A percentile compares a stretch with the other conserved stretches of the same genome.
These are phyloP conservation scores for Leccinum fallax DNA, from an alignment of 1,284 basidiomycete genomes.

Conservation along the genomic window DNA sequence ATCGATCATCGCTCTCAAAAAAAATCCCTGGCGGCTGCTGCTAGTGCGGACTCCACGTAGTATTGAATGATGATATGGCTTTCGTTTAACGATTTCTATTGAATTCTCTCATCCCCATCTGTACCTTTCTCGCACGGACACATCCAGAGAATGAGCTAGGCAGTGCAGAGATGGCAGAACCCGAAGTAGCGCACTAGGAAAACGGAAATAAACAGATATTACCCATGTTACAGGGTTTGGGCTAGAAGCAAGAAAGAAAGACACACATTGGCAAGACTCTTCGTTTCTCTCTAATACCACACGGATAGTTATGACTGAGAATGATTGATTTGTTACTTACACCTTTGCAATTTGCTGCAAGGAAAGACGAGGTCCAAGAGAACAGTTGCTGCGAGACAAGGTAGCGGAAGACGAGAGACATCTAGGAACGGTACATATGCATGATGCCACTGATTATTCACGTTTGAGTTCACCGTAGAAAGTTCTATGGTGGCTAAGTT, in stretches of 20 bases:
- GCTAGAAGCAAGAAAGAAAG: background rate
- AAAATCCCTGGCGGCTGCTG: background rate
- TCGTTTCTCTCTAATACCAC: background rate
- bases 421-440: background rate
- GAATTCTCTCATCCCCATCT: background rate
- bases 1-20: background rate
- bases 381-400: no score
- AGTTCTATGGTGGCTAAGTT: background rate
- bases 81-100: no score
- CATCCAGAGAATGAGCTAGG: background rate
- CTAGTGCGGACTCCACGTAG: background rate
- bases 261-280: background rate
- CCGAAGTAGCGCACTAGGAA: background rate
- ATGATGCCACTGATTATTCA: background rate
- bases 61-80: background rate
- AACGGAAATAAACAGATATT: no score
- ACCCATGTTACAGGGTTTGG: no score
- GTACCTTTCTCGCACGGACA: background rate
- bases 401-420: no score
- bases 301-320: background rate
- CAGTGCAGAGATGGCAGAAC: background rate
- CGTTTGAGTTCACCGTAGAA: background rate
- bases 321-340: background rate
- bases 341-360: background rate
- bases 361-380: no score